phyloP scores from a whole-genome alignment of 352 stramenopile species.

The Thalassiosira hispida region DNA sequence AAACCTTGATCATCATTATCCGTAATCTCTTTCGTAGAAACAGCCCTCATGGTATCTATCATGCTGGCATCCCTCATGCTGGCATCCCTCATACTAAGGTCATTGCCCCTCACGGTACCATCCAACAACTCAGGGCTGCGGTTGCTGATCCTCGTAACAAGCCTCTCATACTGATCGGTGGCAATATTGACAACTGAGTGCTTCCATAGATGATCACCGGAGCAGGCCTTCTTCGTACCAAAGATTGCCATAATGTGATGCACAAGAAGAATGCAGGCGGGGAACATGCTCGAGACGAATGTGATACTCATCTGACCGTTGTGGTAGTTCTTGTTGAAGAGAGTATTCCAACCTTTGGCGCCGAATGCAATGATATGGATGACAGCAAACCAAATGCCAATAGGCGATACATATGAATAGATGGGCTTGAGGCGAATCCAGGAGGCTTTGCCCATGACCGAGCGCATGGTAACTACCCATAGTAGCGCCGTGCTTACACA shows the following conservation, averaged over 20 bases:
- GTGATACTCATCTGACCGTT: conserved; percentile 7
- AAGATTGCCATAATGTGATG: conserved; percentile 9
- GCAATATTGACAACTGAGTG: conserved; percentile 11
- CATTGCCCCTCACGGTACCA: too few species aligned
- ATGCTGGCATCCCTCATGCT: too few species aligned
- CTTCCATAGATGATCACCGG: conserved; percentile 8
- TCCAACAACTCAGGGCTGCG: too few species aligned
- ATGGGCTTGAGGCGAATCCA: conserved; percentile 12
- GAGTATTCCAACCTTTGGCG: conserved; percentile 3
- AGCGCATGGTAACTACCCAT: conserved; percentile 4
- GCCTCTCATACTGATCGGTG: not conserved
- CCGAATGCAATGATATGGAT: conserved; percentile 11
- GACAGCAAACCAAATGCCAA: conserved; percentile 6
- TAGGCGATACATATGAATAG: conserved; percentile 3
- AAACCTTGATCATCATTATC: too few species aligned
- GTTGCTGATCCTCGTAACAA: not conserved
- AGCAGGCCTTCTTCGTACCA: conserved; percentile 8
- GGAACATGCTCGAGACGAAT: conserved; percentile 13
- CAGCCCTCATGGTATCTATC: too few species aligned
- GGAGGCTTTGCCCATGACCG: conserved; percentile 3
- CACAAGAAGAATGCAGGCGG: conserved; percentile 1
- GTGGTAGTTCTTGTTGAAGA: conserved; percentile 3
- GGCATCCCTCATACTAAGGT: too few species aligned
- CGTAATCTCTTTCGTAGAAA: too few species aligned
- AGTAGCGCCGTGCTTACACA: not conserved